A percentile compares a stretch with the other conserved stretches of the same genome.
Conservation (phyloP, 2,329 filamentous ascomycete genomes). For the Raffaelea albimanens region DNA sequence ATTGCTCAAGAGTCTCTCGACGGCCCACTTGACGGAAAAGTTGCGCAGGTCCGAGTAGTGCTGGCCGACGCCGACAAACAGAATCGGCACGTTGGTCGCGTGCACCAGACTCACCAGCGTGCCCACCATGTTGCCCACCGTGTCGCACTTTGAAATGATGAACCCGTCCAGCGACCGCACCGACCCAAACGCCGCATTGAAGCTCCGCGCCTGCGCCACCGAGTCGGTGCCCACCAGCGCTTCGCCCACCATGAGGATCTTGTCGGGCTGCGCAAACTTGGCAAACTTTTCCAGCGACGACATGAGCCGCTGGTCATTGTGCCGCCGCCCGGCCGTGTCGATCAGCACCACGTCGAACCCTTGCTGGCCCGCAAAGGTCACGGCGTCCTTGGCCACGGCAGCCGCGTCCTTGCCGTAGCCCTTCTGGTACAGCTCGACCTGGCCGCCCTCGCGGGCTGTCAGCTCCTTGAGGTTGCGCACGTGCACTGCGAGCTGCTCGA, state of each 20-base stretch:
- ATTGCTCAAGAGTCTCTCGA: constrained; percentile 53
- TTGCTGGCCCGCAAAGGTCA: constrained; percentile 65
- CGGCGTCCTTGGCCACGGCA: constrained; percentile 87
- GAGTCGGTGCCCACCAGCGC: constrained; percentile 92
- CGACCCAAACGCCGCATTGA: constrained; percentile 83
- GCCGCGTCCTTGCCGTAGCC: constrained; percentile 98
- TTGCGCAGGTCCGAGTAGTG: constrained; percentile 60
- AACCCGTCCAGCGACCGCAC: constrained; percentile 82
- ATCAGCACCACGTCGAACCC: constrained; percentile 91
- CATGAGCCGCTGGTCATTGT: constrained; percentile 96
- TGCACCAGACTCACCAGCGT: constrained; percentile 96
- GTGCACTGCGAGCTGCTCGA: constrained; percentile 93
- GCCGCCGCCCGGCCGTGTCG: constrained; percentile 86
- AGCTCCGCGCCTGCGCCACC: constrained; percentile 91
- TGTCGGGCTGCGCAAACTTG: constrained; percentile 90
- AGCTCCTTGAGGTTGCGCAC: constrained; percentile 90
- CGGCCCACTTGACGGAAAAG: constrained; percentile 61
- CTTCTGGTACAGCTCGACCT: constrained; percentile 89
- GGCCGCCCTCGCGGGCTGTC: constrained; percentile 66
- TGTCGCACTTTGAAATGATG: constrained; percentile 98
- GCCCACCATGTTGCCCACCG: constrained; percentile 96
- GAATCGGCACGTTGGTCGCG: constrained; percentile 88
- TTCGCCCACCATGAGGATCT: constrained; percentile 90
- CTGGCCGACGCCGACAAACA: constrained; percentile 74
- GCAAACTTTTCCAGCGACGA: constrained; percentile 94